Percentiles rank a stretch among this genome's conserved stretches.
Conservation (phyloP, 345 rosid species). For the Salix exigua region DNA sequence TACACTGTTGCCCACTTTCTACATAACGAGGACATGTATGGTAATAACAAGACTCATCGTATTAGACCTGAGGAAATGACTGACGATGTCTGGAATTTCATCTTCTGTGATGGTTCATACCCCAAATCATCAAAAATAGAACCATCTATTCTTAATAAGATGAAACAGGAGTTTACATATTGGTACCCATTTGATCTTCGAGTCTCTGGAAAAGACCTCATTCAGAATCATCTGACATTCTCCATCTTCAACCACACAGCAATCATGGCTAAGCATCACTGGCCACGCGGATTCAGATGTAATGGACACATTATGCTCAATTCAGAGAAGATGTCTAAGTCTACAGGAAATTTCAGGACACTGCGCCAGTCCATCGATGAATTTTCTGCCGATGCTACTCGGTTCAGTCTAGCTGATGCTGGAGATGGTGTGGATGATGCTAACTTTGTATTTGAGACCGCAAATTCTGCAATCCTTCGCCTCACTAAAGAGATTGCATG, state of each 20-base stretch:
- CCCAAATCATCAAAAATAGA: constrained; percentile 65
- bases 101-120: constrained; percentile 65
- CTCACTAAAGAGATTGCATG: constrained; percentile 85
- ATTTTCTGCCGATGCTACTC: constrained; percentile 85
- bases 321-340: constrained; percentile 95
- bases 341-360: constrained; percentile 93
- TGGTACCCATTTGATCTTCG: constrained; percentile 98
- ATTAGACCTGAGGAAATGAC: constrained; percentile 72
- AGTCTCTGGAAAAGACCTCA: constrained; percentile 94
- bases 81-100: constrained; percentile 87
- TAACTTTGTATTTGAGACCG: constrained; percentile 86
- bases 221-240: constrained; percentile 92
- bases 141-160: constrained; percentile 52
- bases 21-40: constrained; percentile 78
- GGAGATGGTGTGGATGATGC: constrained; percentile 99
- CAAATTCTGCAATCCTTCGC: constrained; percentile 81
- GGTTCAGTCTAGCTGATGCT: constrained; percentile 88
- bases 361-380: constrained; percentile 76
- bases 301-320: constrained; percentile 95
- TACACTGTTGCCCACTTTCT: constrained; percentile 83
- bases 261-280: constrained; percentile 63
- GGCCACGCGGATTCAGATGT: constrained; percentile 95
- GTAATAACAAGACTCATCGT: constrained; percentile 35
- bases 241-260: constrained; percentile 82
- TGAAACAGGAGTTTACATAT: constrained; percentile 94